Conservation (phyloP, 495 filamentous ascomycete genomes). For the Poronia punctata region DNA sequence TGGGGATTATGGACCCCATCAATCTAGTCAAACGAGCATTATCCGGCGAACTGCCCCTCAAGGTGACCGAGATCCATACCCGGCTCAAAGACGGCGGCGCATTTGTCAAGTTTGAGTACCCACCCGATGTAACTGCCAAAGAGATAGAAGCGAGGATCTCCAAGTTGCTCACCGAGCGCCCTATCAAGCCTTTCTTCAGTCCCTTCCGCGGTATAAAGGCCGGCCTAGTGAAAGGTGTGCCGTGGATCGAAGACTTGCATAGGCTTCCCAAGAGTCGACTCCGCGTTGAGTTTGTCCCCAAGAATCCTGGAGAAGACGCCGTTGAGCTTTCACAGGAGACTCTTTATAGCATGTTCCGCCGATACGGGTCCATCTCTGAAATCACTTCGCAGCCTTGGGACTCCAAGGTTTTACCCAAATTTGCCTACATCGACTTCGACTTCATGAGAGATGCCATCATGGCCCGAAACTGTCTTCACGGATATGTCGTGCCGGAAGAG, state of each 20-base stretch:
- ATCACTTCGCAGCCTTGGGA: slow-evolving; percentile 73
- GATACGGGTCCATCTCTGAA: slow-evolving; percentile 80
- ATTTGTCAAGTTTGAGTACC: slow-evolving; percentile 78
- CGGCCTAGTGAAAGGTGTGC: slow-evolving; percentile 68
- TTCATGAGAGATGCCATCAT: slow-evolving; percentile 66
- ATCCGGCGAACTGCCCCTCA: slow-evolving; percentile 50
- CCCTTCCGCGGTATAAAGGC: slow-evolving; percentile 66
- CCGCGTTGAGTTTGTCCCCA: slow-evolving; percentile 75
- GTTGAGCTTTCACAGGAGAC: slow-evolving; percentile 80
- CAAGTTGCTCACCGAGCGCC: slow-evolving; percentile 55
- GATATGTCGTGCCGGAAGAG: slow-evolving; percentile 58
- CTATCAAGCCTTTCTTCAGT: slow-evolving; percentile 81
- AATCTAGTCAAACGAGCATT: slow-evolving; percentile 57
- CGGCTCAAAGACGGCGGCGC: slow-evolving; percentile 87
- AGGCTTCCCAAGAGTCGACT: slow-evolving; percentile 69
- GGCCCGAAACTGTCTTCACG: slow-evolving; percentile 91
- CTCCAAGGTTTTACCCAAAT: slow-evolving; percentile 75
- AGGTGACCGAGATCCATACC: slow-evolving; percentile 72
- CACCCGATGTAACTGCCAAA: slow-evolving; percentile 39
- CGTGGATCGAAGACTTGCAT: slow-evolving; percentile 91
- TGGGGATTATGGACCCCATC: slow-evolving; percentile 55
- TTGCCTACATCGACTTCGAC: slow-evolving; percentile 69
- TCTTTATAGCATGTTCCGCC: slow-evolving; percentile 79
- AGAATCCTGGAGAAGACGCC: slow-evolving; percentile 54
- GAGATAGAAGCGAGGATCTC: slow-evolving; percentile 50